These are phyloP conservation scores for Termitomyces sp. DNA, from an alignment of 768 basidiomycete genomes.

Conservation along the genomic window DNA sequence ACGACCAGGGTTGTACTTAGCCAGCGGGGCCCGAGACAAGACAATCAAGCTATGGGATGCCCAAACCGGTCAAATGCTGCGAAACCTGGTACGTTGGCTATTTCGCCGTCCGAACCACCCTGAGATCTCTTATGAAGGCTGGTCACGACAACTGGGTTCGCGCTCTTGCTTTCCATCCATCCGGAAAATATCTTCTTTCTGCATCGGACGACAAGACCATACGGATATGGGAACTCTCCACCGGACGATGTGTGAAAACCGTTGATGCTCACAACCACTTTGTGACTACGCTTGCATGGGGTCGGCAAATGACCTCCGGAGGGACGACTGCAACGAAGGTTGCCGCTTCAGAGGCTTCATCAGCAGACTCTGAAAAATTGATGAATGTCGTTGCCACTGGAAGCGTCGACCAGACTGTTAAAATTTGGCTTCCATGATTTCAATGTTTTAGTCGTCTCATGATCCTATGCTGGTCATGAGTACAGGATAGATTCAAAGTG, in stretches of 20 bases:
- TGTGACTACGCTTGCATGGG: slow-evolving; percentile 80
- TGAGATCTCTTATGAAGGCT: slow-evolving; percentile 29
- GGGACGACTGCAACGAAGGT: slow-evolving; percentile 29
- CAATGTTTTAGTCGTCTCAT: slow-evolving; percentile 2
- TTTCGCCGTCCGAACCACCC: slow-evolving; percentile 4
- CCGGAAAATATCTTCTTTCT: slow-evolving; percentile 85
- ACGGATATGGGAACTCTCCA: slow-evolving; percentile 83
- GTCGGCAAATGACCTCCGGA: slow-evolving; percentile 45
- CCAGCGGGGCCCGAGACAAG: slow-evolving; percentile 88
- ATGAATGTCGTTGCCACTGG: slow-evolving; percentile 68
- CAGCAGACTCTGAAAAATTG: slow-evolving; percentile 47
- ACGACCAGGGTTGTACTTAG: slow-evolving; percentile 54
- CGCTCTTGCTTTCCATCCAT: slow-evolving; percentile 83
- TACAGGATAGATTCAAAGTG: not conserved
- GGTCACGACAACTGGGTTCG: slow-evolving; percentile 92
- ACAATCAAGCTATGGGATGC: slow-evolving; percentile 90
- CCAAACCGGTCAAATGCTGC: slow-evolving; percentile 72
- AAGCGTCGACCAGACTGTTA: slow-evolving; percentile 61
- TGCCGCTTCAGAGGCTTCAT: slow-evolving; percentile 8
- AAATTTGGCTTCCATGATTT: slow-evolving; percentile 55
- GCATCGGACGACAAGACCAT: slow-evolving; percentile 91
- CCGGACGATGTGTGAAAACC: slow-evolving; percentile 80
- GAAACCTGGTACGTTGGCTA: slow-evolving; percentile 53
- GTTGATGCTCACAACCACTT: slow-evolving; percentile 87
- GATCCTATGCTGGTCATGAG: not conserved